A percentile compares a stretch with the other conserved stretches of the same genome.
Conservation (phyloP, 2,329 filamentous ascomycete genomes). For the Penicillium hordei region DNA sequence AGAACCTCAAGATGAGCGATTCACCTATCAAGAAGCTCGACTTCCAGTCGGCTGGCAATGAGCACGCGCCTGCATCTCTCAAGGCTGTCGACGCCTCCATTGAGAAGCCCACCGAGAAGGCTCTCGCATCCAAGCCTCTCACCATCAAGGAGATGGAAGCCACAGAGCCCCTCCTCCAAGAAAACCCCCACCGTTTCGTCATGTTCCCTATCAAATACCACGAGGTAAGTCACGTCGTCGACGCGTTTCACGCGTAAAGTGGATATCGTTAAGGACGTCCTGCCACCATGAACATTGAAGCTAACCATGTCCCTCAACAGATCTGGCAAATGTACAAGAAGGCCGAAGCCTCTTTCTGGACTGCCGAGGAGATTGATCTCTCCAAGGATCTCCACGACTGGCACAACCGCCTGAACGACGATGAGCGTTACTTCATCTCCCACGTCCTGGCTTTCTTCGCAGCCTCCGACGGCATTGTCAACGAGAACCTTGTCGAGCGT, state of each 20-base stretch:
- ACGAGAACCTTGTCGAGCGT: slow-evolving; percentile 97
- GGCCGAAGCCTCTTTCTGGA: slow-evolving; percentile 99
- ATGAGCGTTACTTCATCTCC: slow-evolving; percentile 97
- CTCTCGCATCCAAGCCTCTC: slow-evolving; percentile 45
- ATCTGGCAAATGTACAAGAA: slow-evolving; percentile 99
- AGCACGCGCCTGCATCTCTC: slow-evolving; percentile 64
- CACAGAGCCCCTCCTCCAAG: slow-evolving; percentile 87
- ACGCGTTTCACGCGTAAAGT: slow-evolving; percentile 69
- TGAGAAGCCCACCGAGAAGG: slow-evolving; percentile 55
- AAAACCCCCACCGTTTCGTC: slow-evolving; percentile 95
- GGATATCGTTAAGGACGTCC: slow-evolving; percentile 31
- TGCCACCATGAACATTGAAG: neutral
- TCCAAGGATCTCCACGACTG: slow-evolving; percentile 99
- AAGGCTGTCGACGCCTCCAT: slow-evolving; percentile 55
- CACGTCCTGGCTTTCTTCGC: slow-evolving; percentile 99
- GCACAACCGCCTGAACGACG: slow-evolving; percentile 95
- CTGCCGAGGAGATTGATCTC: slow-evolving; percentile 97
- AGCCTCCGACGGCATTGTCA: slow-evolving; percentile 97
- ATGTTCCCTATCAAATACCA: slow-evolving; percentile 99
- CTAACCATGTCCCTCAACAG: slow-evolving; percentile 49
- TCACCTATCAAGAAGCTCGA: slow-evolving; percentile 88
- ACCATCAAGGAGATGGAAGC: slow-evolving; percentile 68
- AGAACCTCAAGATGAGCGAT: slow-evolving; percentile 83
- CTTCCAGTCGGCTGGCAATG: slow-evolving; percentile 73
- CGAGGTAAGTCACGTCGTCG: slow-evolving; percentile 71